Conservation (phyloP, 257 asterid genomes). For the Capsicum chinense region DNA sequence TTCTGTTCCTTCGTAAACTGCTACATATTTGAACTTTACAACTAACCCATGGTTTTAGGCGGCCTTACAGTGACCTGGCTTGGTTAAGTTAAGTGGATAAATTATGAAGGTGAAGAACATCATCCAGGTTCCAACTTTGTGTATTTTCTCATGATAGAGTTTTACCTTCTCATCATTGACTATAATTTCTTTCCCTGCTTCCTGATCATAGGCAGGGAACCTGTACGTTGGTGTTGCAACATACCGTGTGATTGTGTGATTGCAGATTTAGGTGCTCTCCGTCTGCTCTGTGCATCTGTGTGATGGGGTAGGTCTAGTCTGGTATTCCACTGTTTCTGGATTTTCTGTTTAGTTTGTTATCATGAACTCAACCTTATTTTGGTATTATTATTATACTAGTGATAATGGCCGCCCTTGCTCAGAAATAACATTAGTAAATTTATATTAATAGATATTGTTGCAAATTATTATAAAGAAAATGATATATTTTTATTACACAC, state of each 20-base stretch:
- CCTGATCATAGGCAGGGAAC: slow-evolving; percentile 17
- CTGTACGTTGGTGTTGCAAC: not conserved
- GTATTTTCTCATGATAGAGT: not conserved
- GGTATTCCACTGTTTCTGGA: not conserved
- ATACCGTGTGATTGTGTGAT: not conserved
- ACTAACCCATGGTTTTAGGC: slow-evolving; percentile 5
- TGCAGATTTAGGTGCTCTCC: slow-evolving; percentile 8
- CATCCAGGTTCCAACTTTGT: slow-evolving; percentile 22
- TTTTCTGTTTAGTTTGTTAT: not conserved
- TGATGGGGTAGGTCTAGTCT: not conserved
- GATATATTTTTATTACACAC: too few relatives aligned
- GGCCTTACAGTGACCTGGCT: slow-evolving; percentile 24
- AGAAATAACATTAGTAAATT: too few relatives aligned
- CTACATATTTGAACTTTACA: not conserved
- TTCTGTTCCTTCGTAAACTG: not conserved
- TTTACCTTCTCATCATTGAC: not conserved
- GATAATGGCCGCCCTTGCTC: too few relatives aligned
- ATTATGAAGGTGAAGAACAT: not conserved
- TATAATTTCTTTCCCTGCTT: slow-evolving; percentile 17
- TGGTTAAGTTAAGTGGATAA: slow-evolving; percentile 12
- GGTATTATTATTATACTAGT: too few relatives aligned
- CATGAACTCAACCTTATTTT: not conserved
- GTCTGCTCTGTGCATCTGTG: too few relatives aligned
- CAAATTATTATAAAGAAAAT: too few relatives aligned
- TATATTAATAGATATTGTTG: too few relatives aligned